phyloP scores from a whole-genome alignment of 1,284 basidiomycete genomes.

The Sanghuangporus baumii region DNA sequence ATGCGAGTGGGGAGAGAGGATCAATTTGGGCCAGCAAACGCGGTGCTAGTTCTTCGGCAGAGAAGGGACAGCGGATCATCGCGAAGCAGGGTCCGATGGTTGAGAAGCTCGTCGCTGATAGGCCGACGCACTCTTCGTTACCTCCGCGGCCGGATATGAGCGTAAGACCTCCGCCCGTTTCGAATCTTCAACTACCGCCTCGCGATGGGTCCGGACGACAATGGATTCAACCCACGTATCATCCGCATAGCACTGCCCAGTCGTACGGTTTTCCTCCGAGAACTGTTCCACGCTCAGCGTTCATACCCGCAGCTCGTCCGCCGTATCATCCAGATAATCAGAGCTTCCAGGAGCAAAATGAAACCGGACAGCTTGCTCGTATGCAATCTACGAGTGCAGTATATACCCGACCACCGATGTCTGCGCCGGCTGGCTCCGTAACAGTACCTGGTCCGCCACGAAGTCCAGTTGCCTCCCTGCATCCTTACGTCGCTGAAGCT shows the following conservation, averaged over 20 bases:
- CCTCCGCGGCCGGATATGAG: neutral
- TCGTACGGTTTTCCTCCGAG: neutral
- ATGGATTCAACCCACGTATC: neutral
- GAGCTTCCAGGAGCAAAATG: neutral
- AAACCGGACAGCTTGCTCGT: neutral
- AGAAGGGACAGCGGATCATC: neutral
- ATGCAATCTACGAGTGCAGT: neutral
- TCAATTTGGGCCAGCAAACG: neutral
- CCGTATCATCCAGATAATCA: neutral
- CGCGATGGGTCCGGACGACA: neutral
- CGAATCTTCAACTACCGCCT: neutral
- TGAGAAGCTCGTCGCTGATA: conserved; percentile 3
- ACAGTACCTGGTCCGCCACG: neutral
- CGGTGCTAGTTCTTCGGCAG: neutral
- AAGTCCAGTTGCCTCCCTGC: neutral
- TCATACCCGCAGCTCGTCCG: neutral
- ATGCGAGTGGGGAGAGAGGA: neutral
- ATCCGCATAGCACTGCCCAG: neutral
- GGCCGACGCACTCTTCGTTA: neutral
- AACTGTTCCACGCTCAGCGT: neutral
- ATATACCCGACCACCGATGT: neutral
- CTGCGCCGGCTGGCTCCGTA: neutral
- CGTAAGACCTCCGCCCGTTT: neutral
- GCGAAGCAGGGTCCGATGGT: neutral
- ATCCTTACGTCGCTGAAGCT: neutral